Percentiles rank a stretch among this genome's conserved stretches.
Conservation (phyloP, 2,329 filamentous ascomycete genomes). For the Ascochyta pisi region DNA sequence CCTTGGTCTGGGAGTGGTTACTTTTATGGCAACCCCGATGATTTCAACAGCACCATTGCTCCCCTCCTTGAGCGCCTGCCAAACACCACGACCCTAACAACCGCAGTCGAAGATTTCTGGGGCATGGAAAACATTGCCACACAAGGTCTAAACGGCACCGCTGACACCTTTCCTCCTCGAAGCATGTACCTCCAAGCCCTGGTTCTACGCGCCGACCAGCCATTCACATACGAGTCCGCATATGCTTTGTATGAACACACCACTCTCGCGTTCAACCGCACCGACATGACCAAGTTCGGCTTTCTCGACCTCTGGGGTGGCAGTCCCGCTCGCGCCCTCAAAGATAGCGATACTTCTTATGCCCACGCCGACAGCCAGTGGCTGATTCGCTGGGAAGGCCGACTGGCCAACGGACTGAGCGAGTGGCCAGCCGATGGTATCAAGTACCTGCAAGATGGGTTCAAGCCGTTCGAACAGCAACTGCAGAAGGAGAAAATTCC, state of each 20-base stretch:
- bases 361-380: conserved; percentile 22
- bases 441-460: conserved; percentile 20
- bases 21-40: conserved; percentile 25
- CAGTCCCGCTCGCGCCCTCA: conserved; percentile 5
- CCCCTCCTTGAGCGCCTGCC: conserved; percentile 21
- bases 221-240: conserved; percentile 19
- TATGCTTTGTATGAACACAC: conserved; percentile 18
- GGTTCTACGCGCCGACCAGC: conserved; percentile 19
- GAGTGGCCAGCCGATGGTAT: conserved; percentile 21
- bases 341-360: conserved; percentile 15
- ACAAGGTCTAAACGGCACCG: conserved; percentile 16
- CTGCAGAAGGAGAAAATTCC: conserved; percentile 14
- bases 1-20: conserved; percentile 22
- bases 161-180: conserved; percentile 19
- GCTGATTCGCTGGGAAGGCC: conserved; percentile 23
- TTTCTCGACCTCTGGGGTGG: conserved; percentile 27
- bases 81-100: conserved; percentile 18
- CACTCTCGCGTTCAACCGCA: conserved; percentile 23
- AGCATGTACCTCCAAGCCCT: conserved; percentile 26
- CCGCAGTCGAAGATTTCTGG: conserved; percentile 22
- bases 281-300: conserved; percentile 21
- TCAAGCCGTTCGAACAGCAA: conserved; percentile 24
- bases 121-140: conserved; percentile 19
- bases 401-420: conserved; percentile 4
- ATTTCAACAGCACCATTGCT: conserved; percentile 23